A percentile compares a stretch with the other conserved stretches of the same genome.
Evolutionary conservation across 352 stramenopile genomes (phyloP).

Genomic region (Pythium pyrilobum): DNA sequence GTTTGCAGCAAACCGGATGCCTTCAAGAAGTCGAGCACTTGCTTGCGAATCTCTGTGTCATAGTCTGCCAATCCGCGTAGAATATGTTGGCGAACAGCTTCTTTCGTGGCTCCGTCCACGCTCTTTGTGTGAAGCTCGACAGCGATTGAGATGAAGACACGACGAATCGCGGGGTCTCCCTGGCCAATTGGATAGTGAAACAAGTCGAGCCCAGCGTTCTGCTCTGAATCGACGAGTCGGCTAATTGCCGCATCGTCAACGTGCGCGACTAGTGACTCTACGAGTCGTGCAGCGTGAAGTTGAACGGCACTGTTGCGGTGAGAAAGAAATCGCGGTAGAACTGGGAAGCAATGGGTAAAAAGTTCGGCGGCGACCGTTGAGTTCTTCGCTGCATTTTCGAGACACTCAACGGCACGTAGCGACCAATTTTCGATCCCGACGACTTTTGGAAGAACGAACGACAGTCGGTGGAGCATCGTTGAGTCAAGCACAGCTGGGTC

Average conservation of each 20-base stretch:
- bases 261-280: constrained; percentile 31
- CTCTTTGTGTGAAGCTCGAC: constrained; percentile 30
- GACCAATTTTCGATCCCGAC: constrained; percentile 55
- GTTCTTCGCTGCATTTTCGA: constrained; percentile 43
- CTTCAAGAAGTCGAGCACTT: constrained; percentile 47
- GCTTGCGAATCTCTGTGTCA: constrained; percentile 33
- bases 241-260: constrained; percentile 24
- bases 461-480: constrained; percentile 66
- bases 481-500: constrained; percentile 46
- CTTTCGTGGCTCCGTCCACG: not conserved
- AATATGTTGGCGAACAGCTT: constrained; percentile 29
- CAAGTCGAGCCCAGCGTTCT: constrained; percentile 34
- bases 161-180: constrained; percentile 29
- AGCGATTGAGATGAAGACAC: constrained; percentile 36
- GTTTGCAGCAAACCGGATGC: constrained; percentile 22
- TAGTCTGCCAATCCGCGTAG: constrained; percentile 45
- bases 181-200: constrained; percentile 33
- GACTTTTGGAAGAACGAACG: constrained; percentile 58
- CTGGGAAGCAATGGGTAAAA: constrained; percentile 43
- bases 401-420: constrained; percentile 36
- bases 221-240: constrained; percentile 20
- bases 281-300: constrained; percentile 31
- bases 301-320: constrained; percentile 53
- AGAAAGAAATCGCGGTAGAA: constrained; percentile 41
- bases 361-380: constrained; percentile 26